phyloP scores from a whole-genome alignment of 805 yeast genomes.

The Zygoascus tannicola region DNA sequence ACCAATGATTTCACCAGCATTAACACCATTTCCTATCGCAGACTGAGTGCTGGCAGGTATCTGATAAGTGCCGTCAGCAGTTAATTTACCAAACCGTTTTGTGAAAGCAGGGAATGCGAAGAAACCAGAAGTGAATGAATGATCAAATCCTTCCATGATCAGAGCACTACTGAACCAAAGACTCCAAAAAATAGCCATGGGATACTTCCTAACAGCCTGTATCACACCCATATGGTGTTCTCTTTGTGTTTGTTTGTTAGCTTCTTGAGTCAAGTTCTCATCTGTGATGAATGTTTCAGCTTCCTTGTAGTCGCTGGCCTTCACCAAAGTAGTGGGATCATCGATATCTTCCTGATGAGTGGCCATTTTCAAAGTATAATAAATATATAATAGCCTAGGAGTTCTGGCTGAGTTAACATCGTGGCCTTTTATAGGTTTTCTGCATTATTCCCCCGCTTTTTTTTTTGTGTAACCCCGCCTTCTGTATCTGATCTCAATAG shows the following conservation, averaged over 20 bases:
- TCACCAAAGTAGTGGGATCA: too few species aligned
- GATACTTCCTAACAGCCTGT: conserved; percentile 29
- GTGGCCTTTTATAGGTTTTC: background rate
- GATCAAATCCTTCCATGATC: conserved; percentile 45
- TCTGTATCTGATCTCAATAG: too few species aligned
- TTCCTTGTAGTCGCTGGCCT: too few species aligned
- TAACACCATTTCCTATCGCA: conserved; percentile 15
- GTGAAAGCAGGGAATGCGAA: conserved; percentile 38
- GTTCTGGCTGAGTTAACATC: background rate
- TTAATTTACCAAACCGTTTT: conserved; percentile 31
- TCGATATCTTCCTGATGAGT: conserved; percentile 1
- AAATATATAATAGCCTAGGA: background rate
- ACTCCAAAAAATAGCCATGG: conserved; percentile 40
- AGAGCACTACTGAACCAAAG: conserved; percentile 35
- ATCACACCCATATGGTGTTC: conserved; percentile 14
- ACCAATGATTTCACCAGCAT: conserved; percentile 37
- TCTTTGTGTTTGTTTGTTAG: too few species aligned
- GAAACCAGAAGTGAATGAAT: conserved; percentile 34
- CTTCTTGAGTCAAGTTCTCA: too few species aligned
- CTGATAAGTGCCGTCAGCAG: conserved; percentile 18
- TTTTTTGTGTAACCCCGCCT: conserved; percentile 2
- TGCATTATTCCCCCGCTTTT: conserved; percentile 1
- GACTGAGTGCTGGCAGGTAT: conserved; percentile 26
- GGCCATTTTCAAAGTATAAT: background rate
- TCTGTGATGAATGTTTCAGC: too few species aligned